Percentiles rank a stretch among this genome's conserved stretches.
Conservation (phyloP, 768 basidiomycete species). For the Boletus eberwhitei region DNA sequence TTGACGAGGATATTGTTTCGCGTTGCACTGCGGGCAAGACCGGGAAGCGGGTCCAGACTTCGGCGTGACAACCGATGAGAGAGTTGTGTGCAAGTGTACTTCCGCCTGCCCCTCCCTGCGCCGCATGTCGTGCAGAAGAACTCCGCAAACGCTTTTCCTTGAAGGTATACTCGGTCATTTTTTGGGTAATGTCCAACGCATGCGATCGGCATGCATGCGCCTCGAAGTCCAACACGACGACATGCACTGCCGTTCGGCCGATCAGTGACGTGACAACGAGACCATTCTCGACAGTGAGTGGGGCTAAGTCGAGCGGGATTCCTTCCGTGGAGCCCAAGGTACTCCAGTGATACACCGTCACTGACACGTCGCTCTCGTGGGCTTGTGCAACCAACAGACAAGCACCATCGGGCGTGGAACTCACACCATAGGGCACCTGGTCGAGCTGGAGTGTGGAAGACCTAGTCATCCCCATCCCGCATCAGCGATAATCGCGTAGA, state of each 20-base stretch:
- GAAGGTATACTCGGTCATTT: constrained; percentile 55
- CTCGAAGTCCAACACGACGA: constrained; percentile 38
- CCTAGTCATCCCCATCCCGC: constrained; percentile 22
- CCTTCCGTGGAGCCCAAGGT: constrained; percentile 54
- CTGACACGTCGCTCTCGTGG: constrained; percentile 2
- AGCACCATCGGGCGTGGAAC: constrained; percentile 53
- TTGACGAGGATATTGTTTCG: constrained; percentile 38
- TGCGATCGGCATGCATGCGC: constrained; percentile 38
- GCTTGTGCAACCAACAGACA: constrained; percentile 42
- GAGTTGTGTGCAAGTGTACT: constrained; percentile 41
- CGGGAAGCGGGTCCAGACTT: constrained; percentile 61
- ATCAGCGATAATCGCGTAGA: background rate
- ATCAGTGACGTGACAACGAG: constrained; percentile 45
- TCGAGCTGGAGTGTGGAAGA: constrained; percentile 43
- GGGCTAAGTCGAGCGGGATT: constrained; percentile 35
- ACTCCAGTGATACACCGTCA: constrained; percentile 51
- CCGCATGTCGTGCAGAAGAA: constrained; percentile 8
- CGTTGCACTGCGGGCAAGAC: constrained; percentile 51
- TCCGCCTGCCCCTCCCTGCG: background rate
- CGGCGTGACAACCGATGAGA: constrained; percentile 51
- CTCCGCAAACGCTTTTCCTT: constrained; percentile 36
- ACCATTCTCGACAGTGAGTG: constrained; percentile 17
- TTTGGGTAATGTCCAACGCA: constrained; percentile 51
- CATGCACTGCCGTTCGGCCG: constrained; percentile 39
- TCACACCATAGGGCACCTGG: constrained; percentile 27